A percentile compares a stretch with the other conserved stretches of the same genome.
phyloP scores from a whole-genome alignment of 805 yeast species.

The Pichia ethanolica region DNA sequence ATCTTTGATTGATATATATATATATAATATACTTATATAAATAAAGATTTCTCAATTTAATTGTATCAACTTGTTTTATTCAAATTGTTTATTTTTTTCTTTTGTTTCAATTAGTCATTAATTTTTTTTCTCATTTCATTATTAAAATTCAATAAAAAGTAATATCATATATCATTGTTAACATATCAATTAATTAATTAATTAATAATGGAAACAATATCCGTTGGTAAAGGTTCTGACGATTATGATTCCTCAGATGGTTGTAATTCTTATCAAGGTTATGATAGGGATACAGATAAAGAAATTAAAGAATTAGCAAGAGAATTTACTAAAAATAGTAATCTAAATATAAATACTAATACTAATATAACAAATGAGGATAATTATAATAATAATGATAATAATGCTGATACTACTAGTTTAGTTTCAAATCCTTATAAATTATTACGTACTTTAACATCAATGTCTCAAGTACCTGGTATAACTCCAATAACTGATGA shows the following conservation, averaged over 20 bases:
- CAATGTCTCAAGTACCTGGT: conserved; percentile 49
- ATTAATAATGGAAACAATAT: conserved; percentile 17
- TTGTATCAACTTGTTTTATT: no score
- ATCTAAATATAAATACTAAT: neutral
- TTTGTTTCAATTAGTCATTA: no score
- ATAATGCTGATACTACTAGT: neutral
- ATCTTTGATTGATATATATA: no score
- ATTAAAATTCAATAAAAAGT: no score
- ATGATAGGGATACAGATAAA: conserved; percentile 26
- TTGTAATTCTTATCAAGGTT: conserved; percentile 29
- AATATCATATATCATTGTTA: no score
- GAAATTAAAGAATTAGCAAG: conserved; percentile 39
- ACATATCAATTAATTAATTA: neutral
- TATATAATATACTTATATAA: no score
- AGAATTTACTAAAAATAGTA: conserved; percentile 22
- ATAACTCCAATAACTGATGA: conserved; percentile 27
- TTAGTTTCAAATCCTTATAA: conserved; percentile 1
- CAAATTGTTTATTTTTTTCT: no score
- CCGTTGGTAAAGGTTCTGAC: conserved; percentile 19
- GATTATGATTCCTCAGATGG: conserved; percentile 6
- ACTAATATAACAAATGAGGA: neutral
- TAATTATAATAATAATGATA: neutral
- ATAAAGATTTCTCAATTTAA: no score
- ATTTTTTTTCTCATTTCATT: neutral
- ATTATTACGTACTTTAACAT: conserved; percentile 33